Base-by-base conservation (phyloP, 805 yeast species). In the Saturnispora kantuleensis region DNA sequence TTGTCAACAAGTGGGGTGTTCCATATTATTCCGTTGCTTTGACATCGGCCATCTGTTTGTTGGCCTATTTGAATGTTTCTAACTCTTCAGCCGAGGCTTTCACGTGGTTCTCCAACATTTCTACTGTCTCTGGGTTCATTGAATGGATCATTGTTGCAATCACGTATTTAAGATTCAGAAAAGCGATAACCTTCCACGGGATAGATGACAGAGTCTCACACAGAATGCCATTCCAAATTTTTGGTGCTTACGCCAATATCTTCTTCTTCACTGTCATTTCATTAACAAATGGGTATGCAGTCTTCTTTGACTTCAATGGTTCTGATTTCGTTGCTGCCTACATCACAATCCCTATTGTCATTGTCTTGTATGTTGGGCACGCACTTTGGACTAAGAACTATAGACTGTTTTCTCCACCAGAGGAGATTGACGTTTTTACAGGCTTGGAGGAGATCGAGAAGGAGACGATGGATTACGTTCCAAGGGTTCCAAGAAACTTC, bases 1-100 rank as follows among this genome's bases (percentile, higher is more conserved):
- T 62, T 51, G 76, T 84, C 39, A 79, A 76, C 64, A 73, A 65
- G 52, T 64, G 66, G 64, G 93, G 94, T 58, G 83, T 84, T 47
- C 95, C 94, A 47, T 62, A 56, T 54, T 66, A 64, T 51, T 73
- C 84, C 15, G 67, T 83, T 44, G 65, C 60, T 1, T 59, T 79
- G n/a, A 68, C 78, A 39, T 65, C 74, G 40, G 52, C 64, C 9
- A 60, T 77, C 41, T 65, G 73, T 1, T 69, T 73, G 42, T 67
- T 85, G 51, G 83, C 84, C 2, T 84, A 68, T 62, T 76, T 84
- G 79, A 77, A 80, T 45, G 78, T 74, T 35, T 70, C 83, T 5
- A 63, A 73, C 37, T 67, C 76, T 10, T 67, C 89, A 2, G 64
- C 79, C 15, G 69, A 68, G 30, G 75, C 82, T 28, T 84, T 84